Conservation (phyloP, 129 eudicot species). For the Daucus carota region DH1_v3.0 NC_030381.2:52218001-52218500, state of each 20-base stretch:
- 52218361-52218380: background rate
- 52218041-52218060: too few relatives aligned
- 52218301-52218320: conserved; percentile 18
- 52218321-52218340: conserved; percentile 15
- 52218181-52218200: too few relatives aligned
- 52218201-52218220: too few relatives aligned
- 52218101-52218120: too few relatives aligned
- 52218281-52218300: conserved; percentile 25
- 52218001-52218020: too few relatives aligned
- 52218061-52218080: too few relatives aligned
- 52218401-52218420: background rate
- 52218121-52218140: too few relatives aligned
- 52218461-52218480: background rate
- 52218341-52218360: conserved; percentile 1
- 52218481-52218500: background rate
- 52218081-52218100: too few relatives aligned
- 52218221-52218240: background rate
- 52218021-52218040: too few relatives aligned
- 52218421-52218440: background rate
- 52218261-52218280: conserved; percentile 5
- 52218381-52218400: background rate
- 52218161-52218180: too few relatives aligned
- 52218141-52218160: too few relatives aligned
- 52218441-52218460: background rate
- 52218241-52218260: background rate